Conservation (phyloP, 352 stramenopile species). For the Phytopythium montanum region DNA sequence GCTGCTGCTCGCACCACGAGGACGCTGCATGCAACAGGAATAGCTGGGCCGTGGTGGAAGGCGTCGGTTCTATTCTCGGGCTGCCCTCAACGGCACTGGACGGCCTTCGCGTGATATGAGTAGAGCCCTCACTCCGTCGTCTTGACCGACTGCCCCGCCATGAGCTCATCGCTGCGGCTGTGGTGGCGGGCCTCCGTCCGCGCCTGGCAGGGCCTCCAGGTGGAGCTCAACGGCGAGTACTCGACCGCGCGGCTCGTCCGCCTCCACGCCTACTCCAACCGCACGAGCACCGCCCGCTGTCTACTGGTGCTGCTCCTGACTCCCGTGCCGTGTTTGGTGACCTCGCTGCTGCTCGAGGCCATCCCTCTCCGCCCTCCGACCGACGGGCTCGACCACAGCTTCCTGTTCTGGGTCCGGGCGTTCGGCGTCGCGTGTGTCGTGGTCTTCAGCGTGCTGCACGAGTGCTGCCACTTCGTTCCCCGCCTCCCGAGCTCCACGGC, state of each 20-base stretch:
- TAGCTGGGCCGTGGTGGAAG: too few relatives aligned
- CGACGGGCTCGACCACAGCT: neutral
- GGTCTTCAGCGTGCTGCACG: neutral
- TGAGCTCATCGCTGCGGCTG: too few relatives aligned
- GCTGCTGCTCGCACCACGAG: too few relatives aligned
- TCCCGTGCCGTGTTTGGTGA: neutral
- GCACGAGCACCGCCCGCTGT: neutral
- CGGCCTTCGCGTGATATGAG: too few relatives aligned
- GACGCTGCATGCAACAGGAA: too few relatives aligned
- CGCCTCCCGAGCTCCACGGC: conserved; percentile 10
- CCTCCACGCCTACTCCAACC: neutral
- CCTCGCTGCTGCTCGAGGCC: neutral
- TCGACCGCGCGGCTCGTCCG: conserved; percentile 3
- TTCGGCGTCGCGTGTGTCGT: conserved; percentile 5
- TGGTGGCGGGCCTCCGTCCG: too few relatives aligned
- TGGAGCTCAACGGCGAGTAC: conserved; percentile 15
- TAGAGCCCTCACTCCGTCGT: too few relatives aligned
- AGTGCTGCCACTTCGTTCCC: conserved; percentile 6
- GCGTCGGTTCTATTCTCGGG: too few relatives aligned
- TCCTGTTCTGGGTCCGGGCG: conserved; percentile 27
- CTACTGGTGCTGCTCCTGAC: neutral
- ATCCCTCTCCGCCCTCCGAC: neutral
- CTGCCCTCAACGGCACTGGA: too few relatives aligned
- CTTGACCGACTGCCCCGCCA: too few relatives aligned
- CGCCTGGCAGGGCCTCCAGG: too few relatives aligned